phyloP scores from a whole-genome alignment of 2,329 filamentous ascomycete genomes.

The Stagonosporopsis chrysanthemi region DNA sequence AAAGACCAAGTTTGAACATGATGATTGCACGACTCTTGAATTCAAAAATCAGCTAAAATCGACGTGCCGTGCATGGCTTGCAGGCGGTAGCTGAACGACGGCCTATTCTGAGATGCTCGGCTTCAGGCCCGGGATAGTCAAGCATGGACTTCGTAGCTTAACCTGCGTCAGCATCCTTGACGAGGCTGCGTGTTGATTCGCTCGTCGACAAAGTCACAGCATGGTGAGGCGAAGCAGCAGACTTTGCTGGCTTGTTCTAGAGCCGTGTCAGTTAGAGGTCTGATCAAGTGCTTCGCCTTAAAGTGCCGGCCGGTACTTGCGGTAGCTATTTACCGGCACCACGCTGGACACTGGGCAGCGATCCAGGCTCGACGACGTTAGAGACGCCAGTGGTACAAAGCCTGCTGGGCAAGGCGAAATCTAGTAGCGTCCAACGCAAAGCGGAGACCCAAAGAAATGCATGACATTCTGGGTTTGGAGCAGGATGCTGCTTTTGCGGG shows the following conservation, averaged over 20 bases:
- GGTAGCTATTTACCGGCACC: not conserved
- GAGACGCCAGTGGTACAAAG: not conserved
- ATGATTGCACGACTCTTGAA: not conserved
- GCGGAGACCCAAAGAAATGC: not conserved
- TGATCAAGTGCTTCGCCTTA: slow-evolving; percentile 1
- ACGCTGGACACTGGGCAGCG: not conserved
- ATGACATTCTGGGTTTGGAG: slow-evolving; percentile 3
- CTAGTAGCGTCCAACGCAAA: not conserved
- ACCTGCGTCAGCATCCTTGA: not conserved
- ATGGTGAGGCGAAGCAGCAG: slow-evolving; percentile 17
- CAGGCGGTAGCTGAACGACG: slow-evolving; percentile 8
- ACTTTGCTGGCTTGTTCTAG: slow-evolving; percentile 25
- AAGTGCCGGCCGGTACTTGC: not conserved
- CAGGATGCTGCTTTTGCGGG: slow-evolving; percentile 13
- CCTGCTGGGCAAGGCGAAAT: not conserved
- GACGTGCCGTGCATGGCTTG: not conserved
- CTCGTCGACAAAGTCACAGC: slow-evolving; percentile 4
- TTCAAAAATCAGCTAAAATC: not conserved
- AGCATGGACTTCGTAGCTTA: slow-evolving; percentile 3
- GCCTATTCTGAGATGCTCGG: slow-evolving; percentile 16
- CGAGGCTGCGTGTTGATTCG: not conserved
- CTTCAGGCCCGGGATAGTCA: not conserved
- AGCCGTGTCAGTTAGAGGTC: slow-evolving; percentile 26
- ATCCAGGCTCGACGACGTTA: not conserved
- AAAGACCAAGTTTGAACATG: not conserved